phyloP scores from a whole-genome alignment of 1,139 yeast genomes.

The Saccharomycopsis hybrid region DNA sequence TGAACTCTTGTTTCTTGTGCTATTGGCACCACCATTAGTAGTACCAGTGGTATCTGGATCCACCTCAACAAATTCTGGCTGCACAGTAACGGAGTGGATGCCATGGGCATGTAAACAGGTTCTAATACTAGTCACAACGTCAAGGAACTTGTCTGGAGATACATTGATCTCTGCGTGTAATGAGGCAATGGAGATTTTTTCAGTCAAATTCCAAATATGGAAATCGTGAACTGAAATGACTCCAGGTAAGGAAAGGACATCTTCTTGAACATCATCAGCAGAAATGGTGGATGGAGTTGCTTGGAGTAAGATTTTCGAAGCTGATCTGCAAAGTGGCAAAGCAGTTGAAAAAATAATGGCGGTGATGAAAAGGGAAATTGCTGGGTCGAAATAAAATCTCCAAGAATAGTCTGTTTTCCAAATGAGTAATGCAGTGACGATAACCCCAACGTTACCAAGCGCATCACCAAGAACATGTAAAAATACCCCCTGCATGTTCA shows the following conservation, averaged over 20 bases:
- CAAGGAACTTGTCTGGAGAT: constrained; percentile 58
- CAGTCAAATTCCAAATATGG: constrained; percentile 95
- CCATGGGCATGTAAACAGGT: constrained; percentile 77
- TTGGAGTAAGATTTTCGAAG: constrained; percentile 83
- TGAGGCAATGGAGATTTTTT: constrained; percentile 80
- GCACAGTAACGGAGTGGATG: constrained; percentile 90
- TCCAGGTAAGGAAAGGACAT: constrained; percentile 60
- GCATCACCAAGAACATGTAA: constrained; percentile 96
- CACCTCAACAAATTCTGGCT: constrained; percentile 60
- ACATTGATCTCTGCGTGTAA: constrained; percentile 73
- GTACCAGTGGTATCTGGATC: neutral
- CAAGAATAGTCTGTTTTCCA: constrained; percentile 91
- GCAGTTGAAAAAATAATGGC: constrained; percentile 86
- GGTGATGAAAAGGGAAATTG: constrained; percentile 79
- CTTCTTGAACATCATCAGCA: constrained; percentile 65
- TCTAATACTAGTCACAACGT: constrained; percentile 72
- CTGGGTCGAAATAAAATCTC: constrained; percentile 82
- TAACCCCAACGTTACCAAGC: constrained; percentile 91
- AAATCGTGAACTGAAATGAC: constrained; percentile 87
- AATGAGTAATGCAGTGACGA: constrained; percentile 78
- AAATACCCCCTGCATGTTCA: constrained; percentile 97
- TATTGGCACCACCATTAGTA: neutral
- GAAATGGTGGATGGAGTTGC: constrained; percentile 84
- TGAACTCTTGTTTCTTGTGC: neutral
- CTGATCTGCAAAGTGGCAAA: constrained; percentile 78